Base-by-base conservation (phyloP, 2,329 filamentous ascomycete species). In the Aspergillus brasiliensis region DNA sequence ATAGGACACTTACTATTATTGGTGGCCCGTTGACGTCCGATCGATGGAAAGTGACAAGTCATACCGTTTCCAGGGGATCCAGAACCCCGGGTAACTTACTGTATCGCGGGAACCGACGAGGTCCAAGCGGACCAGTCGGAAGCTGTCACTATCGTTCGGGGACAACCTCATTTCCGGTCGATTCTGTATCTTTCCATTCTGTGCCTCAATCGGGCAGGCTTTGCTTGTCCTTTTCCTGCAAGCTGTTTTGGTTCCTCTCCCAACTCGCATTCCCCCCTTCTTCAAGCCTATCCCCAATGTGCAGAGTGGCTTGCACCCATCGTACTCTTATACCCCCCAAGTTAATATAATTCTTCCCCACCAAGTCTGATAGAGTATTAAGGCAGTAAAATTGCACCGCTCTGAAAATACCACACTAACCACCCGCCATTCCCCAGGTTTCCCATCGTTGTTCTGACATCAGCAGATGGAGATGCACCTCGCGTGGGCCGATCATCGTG, bases 401-500 rank as follows among this genome's bases (percentile, higher is more conserved):
- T 34, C 31, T 34, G 13, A 34, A 15, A 42, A 19, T 19, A 44
- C 40, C 40, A 21, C 40, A 44, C 40, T 44, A 44, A 21, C 19
- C 40, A 21, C 40, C 19, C 40, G 19, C 40, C n/a, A 44, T 44
- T 44, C 40, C 40, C 40, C 40, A 44, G 40, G 40, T 44, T 44
- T 21, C 13, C 19, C 40, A 44, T 15, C 6, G 10, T 19, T 7
- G 19, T 7, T 15, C 44, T 56, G 56, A 47, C 54, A 42, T 56
- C 47, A 64, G 47, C 56, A 51, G 53, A 58, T 55, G 23, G 46
- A 34, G 31, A 51, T 56, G 55, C 49, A 34, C 56, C 40, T 54
- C 56, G 54, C 55, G 59, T 65, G 60, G 63, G 60, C 51, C 56
- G 60, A 64, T 65, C 64, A 34, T 34, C 31, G 31, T 34, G 51